Conservation (phyloP, 176 grass and related monocot species). For the Bothriochloa decipiens region DNA sequence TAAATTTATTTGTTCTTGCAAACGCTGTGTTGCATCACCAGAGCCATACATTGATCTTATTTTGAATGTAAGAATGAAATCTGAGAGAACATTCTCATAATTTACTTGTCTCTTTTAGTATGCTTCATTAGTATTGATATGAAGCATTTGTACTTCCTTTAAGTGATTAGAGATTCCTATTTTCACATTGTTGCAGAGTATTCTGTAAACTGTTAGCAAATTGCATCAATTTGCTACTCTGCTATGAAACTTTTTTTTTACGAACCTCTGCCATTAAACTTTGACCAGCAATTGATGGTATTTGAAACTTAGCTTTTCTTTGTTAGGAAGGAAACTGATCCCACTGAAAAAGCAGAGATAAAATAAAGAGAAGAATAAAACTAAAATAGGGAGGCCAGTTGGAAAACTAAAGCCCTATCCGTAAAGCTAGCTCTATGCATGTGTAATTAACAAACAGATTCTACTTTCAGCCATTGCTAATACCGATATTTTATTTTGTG, state of each 20-base stretch:
- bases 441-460: not conserved
- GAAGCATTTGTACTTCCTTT: not conserved
- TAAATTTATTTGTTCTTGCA: conserved; percentile 77
- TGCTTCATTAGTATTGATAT: conserved; percentile 12
- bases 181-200: not conserved
- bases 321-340: not conserved
- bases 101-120: conserved; percentile 8
- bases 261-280: not conserved
- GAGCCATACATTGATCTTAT: conserved; percentile 66
- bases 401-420: not conserved
- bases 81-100: conserved; percentile 9
- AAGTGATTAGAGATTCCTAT: not conserved
- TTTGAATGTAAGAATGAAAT: conserved; percentile 75
- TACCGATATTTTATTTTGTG: not conserved
- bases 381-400: not conserved
- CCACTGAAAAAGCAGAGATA: not conserved
- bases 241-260: not conserved
- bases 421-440: not conserved
- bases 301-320: not conserved
- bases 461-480: not conserved
- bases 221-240: not conserved
- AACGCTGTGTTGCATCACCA: conserved; percentile 63
- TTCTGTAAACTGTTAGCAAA: conserved; percentile 21
- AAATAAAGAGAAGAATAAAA: not conserved
- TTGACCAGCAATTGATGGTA: not conserved